Conservation (phyloP, 306 rosid genomes). For the Herpetospermum pedunculosum region DNA sequence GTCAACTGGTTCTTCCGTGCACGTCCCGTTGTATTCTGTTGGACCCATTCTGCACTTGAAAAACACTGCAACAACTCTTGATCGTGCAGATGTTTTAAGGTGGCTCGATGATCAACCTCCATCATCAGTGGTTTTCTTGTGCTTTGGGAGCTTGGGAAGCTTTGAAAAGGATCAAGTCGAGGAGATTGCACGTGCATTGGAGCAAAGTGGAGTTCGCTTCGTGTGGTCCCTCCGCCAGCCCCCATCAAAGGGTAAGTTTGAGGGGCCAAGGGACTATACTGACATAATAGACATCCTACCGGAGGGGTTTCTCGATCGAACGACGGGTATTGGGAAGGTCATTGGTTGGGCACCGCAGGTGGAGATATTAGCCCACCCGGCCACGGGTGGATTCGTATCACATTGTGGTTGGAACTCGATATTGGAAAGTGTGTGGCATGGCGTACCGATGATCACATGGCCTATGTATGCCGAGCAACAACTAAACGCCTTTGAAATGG, state of each 20-base stretch:
- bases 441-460: constrained; percentile 47
- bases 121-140: constrained; percentile 43
- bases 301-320: constrained; percentile 11
- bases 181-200: constrained; percentile 24
- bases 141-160: constrained; percentile 38
- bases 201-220: constrained; percentile 17
- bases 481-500: constrained; percentile 25
- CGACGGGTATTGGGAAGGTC: background rate
- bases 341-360: constrained; percentile 9
- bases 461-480: constrained; percentile 39
- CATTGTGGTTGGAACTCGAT: constrained; percentile 60
- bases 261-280: background rate
- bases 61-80: background rate
- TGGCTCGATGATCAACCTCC: constrained; percentile 53
- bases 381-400: constrained; percentile 31
- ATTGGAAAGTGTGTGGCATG: constrained; percentile 35
- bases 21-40: constrained; percentile 21
- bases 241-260: background rate
- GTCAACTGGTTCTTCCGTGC: background rate
- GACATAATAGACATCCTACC: background rate
- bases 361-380: background rate
- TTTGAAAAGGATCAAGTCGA: constrained; percentile 18
- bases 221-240: constrained; percentile 39
- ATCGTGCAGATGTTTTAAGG: background rate
- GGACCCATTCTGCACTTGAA: constrained; percentile 35